These are phyloP conservation scores for Potentilla sterilis DNA, from an alignment of 306 rosid genomes.

Conservation along the genomic window DNA sequence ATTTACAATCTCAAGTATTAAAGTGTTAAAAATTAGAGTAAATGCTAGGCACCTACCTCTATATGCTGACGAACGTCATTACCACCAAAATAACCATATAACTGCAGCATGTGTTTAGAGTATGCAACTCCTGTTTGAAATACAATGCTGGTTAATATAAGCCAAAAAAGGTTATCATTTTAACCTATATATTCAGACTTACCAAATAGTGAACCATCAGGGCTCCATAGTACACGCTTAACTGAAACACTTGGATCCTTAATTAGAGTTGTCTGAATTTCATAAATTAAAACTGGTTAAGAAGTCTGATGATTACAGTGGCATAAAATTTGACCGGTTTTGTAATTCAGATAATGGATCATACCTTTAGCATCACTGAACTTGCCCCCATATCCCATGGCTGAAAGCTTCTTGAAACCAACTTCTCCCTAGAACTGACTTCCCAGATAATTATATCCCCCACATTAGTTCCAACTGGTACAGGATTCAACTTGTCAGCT, in stretches of 20 bases:
- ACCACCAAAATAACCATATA: constrained; percentile 62
- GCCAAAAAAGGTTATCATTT: background rate
- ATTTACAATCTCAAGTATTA: background rate
- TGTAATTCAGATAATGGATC: constrained; percentile 1
- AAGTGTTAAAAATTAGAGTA: constrained; percentile 4
- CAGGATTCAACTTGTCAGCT: constrained; percentile 9
- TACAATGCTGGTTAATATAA: constrained; percentile 11
- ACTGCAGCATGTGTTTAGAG: constrained; percentile 82
- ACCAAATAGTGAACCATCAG: constrained; percentile 85
- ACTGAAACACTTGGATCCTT: constrained; percentile 85
- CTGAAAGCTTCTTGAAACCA: constrained; percentile 66
- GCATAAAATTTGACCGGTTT: background rate
- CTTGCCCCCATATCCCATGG: constrained; percentile 74
- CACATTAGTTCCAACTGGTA: constrained; percentile 73
- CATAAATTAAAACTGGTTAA: constrained; percentile 23
- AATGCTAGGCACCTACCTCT: constrained; percentile 50
- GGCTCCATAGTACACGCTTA: constrained; percentile 87
- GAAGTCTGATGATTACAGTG: background rate
- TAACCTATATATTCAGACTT: constrained; percentile 23
- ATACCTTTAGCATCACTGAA: constrained; percentile 71
- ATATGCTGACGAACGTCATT: constrained; percentile 66
- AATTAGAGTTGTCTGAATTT: constrained; percentile 67
- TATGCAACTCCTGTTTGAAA: constrained; percentile 75
- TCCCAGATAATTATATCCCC: constrained; percentile 96
- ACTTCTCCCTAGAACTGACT: constrained; percentile 70